Evolutionary conservation across 306 rosid species (phyloP).

Genomic region (Neltuma alba): DNA sequence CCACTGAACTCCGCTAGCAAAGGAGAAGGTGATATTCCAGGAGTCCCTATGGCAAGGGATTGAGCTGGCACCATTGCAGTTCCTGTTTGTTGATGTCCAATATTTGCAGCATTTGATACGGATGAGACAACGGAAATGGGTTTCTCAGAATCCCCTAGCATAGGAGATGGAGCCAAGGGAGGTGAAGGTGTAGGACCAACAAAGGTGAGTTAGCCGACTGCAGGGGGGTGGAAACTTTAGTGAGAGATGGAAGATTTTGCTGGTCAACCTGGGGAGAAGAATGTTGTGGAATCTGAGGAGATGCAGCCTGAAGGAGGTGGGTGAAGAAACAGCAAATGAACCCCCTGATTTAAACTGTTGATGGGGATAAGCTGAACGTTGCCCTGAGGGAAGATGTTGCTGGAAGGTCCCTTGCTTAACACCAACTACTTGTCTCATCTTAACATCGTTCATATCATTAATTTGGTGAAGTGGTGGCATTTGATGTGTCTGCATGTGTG

Average conservation of each 20-base stretch:
- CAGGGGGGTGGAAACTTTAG: slow-evolving; percentile 77
- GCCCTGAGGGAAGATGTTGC: slow-evolving; percentile 69
- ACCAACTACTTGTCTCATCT: slow-evolving; percentile 65
- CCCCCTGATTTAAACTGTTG: slow-evolving; percentile 71
- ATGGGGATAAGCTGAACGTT: slow-evolving; percentile 75
- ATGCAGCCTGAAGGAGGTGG: slow-evolving; percentile 75
- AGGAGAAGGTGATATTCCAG: slow-evolving; percentile 98
- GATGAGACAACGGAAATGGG: slow-evolving; percentile 60
- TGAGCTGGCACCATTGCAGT: slow-evolving; percentile 58
- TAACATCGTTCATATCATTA: slow-evolving; percentile 71
- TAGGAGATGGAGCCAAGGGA: slow-evolving; percentile 86
- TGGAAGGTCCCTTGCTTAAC: slow-evolving; percentile 74
- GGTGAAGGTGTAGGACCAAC: slow-evolving; percentile 86
- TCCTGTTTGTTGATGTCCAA: slow-evolving; percentile 69
- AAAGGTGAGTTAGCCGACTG: slow-evolving; percentile 84
- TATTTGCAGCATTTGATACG: slow-evolving; percentile 64
- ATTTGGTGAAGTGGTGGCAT: slow-evolving; percentile 72
- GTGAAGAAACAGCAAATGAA: slow-evolving; percentile 68
- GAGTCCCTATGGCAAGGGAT: slow-evolving; percentile 95
- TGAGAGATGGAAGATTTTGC: slow-evolving; percentile 57
- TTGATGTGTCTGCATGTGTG: slow-evolving; percentile 70
- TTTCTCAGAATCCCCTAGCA: slow-evolving; percentile 85
- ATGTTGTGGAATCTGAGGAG: slow-evolving; percentile 86
- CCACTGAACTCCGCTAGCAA: slow-evolving; percentile 84
- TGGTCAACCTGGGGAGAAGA: slow-evolving; percentile 96